Conservation (phyloP, 1,284 basidiomycete species). For the Sporisorium graminicola region DNA sequence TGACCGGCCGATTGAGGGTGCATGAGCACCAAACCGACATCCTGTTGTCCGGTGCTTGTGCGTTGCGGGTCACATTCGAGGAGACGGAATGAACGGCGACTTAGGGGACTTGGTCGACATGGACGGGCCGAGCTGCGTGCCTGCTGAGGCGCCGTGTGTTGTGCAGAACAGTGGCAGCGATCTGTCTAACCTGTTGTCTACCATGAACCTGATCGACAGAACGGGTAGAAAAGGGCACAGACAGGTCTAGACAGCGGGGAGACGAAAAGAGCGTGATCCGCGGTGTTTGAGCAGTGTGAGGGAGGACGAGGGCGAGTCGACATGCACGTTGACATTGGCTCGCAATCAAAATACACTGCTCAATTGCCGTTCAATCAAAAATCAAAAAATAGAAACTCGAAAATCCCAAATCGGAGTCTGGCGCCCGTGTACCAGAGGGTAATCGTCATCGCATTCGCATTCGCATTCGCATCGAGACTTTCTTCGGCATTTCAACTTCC, state of each 20-base stretch:
- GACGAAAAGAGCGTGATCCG: not conserved
- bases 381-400: not conserved
- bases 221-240: not conserved
- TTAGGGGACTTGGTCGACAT: not conserved
- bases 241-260: not conserved
- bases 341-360: constrained; percentile 4
- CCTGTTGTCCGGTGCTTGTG: too few species aligned
- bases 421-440: constrained; percentile 10
- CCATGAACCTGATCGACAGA: not conserved
- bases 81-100: constrained; percentile 1
- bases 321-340: not conserved
- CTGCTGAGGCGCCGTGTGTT: too few species aligned
- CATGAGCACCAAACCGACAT: too few species aligned
- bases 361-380: constrained; percentile 6
- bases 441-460: constrained; percentile 19
- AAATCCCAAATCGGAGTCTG: constrained; percentile 1
- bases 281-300: not conserved
- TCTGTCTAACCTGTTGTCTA: not conserved
- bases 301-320: not conserved
- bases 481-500: constrained; percentile 29
- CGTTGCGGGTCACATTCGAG: not conserved
- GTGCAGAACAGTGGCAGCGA: not conserved
- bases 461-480: not conserved
- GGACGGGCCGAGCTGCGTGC: not conserved
- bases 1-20: too few species aligned